These are phyloP conservation scores for Thuja plicata DNA, from an alignment of 83 land plant species.

Conservation along the genomic window DNA sequence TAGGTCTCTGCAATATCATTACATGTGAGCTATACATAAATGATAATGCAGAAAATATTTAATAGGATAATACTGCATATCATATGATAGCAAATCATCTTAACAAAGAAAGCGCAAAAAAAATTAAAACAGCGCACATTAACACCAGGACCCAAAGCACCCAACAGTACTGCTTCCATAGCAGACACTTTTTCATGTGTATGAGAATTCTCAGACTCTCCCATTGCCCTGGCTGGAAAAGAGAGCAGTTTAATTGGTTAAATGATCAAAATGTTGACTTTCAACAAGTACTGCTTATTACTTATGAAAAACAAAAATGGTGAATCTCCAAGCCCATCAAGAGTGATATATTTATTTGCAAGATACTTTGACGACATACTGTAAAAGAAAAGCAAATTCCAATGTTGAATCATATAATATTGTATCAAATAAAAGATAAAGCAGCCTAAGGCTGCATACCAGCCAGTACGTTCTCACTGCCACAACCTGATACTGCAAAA, in stretches of 20 bases:
- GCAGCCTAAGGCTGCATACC: not conserved
- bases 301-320: not conserved
- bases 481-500: not conserved
- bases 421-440: not conserved
- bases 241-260: not conserved
- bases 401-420: not conserved
- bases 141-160: constrained; percentile 17
- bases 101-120: not conserved
- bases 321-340: not conserved
- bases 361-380: not conserved
- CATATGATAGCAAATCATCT: not conserved
- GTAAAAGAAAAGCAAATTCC: not conserved
- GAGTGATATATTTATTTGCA: not conserved
- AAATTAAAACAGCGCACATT: not conserved
- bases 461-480: not conserved
- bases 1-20: constrained; percentile 9
- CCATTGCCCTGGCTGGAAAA: constrained; percentile 1
- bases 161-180: not conserved
- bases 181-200: not conserved
- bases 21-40: not conserved
- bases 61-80: not conserved
- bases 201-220: not conserved
- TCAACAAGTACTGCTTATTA: not conserved
- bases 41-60: not conserved
- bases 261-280: not conserved